Base-by-base conservation (phyloP, 345 rosid species). In the Toxicodendron radicans region DNA sequence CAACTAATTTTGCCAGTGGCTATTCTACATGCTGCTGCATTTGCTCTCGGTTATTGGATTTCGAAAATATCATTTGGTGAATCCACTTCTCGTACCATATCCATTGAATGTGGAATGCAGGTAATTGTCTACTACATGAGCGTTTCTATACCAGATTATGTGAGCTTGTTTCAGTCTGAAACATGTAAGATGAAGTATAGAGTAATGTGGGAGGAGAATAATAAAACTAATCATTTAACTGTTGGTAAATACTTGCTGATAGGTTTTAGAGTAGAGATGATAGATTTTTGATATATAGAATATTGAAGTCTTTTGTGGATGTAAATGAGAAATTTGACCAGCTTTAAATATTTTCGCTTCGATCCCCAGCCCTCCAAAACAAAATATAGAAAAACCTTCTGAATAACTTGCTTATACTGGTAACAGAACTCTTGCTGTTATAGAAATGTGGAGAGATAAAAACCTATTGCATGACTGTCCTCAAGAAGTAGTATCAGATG, bases 101-200 rank as follows among this genome's bases (percentile, higher is more conserved):
- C 98, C 66, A 95, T 95, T 49, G 99, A 95, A 73, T 92, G 98
- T 70, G 98, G 98, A 72, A 95, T 92, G 99, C 98, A 95, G 90
- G 99, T 90, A 84, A 61, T 51, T 0, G 2, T 68, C 70, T 68
- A 46, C 21, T 23, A 62, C 41, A 62, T 51, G 23, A 51, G 24
- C 20, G 66, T 32, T 10, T 38, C 30, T 64, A 21, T 49, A 54
- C 13, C 33, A 60, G n/a, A 60, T 61, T 32, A 30, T 3, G 51
- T 58, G 35, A 32, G 60, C 43, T 49, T 4, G 43, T 43, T 52
- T 35, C n/a, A 10, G 23, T 11, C 45, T 23, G 24, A 62, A 38
- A 27, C 27, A 35, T 38, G 18, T 10, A 17, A 10, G 32, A 38
- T 46, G 58, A 18, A 48, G 6, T 13, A 48, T 11, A 43, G 1